Conservation (phyloP, 805 yeast genomes). For the Yamadazyma ubonensis region DNA sequence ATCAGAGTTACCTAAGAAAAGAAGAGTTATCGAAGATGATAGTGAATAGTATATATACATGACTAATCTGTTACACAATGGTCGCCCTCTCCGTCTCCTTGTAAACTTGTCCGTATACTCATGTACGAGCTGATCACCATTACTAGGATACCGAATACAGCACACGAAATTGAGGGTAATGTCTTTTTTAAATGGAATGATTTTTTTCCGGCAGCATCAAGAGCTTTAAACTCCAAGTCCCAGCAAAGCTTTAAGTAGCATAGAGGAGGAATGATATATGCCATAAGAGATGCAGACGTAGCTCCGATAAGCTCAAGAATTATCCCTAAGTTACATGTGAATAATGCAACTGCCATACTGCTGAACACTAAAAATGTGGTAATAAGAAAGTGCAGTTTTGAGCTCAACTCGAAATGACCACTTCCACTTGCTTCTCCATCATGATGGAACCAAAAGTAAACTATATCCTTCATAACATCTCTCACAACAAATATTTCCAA, state of each 20-base stretch:
- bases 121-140: constrained; percentile 81
- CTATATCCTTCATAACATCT: constrained; percentile 75
- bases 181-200: constrained; percentile 40
- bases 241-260: constrained; percentile 69
- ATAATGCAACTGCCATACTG: constrained; percentile 73
- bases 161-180: constrained; percentile 59
- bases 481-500: constrained; percentile 87
- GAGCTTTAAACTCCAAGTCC: constrained; percentile 33
- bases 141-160: constrained; percentile 68
- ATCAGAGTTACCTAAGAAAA: constrained; percentile 19
- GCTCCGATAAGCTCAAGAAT: constrained; percentile 90
- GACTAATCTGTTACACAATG: constrained; percentile 47
- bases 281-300: constrained; percentile 88
- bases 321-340: constrained; percentile 87
- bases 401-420: constrained; percentile 41
- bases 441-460: constrained; percentile 22
- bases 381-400: constrained; percentile 54
- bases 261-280: constrained; percentile 86
- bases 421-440: constrained; percentile 15
- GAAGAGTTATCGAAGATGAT: constrained; percentile 28
- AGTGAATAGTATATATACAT: constrained; percentile 15
- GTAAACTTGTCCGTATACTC: constrained; percentile 53
- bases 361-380: constrained; percentile 65
- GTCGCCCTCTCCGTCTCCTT: constrained; percentile 34
- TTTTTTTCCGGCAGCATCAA: constrained; percentile 23